Percentiles rank a stretch among this genome's conserved stretches.
Evolutionary conservation across 2,329 filamentous ascomycete genomes (phyloP).

Genomic region (Diaporthe amygdali): DNA sequence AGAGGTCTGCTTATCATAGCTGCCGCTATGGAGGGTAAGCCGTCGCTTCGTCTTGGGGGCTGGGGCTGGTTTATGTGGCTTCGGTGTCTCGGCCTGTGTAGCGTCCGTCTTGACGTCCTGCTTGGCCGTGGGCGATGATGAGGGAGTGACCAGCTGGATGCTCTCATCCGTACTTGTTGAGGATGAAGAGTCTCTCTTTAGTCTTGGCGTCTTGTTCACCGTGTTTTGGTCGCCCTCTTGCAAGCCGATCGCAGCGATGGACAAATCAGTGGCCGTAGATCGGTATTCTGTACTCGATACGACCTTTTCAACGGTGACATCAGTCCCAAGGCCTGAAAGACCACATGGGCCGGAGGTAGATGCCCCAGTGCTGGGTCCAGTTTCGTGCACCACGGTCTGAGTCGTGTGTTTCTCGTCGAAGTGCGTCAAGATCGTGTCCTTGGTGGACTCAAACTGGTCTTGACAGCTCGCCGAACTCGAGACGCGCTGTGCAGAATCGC

Average conservation of each 20-base stretch:
- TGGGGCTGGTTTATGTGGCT: neutral
- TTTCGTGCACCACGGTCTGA: neutral
- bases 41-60: slow-evolving; percentile 22
- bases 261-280: neutral
- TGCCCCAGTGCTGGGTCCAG: neutral
- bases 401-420: neutral
- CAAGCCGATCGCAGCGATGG: neutral
- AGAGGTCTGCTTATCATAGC: slow-evolving; percentile 9
- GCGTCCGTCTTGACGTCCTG: neutral
- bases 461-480: neutral
- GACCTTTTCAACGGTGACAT: neutral
- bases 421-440: neutral
- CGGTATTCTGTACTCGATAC: neutral
- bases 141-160: neutral
- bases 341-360: no score
- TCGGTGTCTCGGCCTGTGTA: neutral
- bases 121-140: neutral
- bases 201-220: neutral
- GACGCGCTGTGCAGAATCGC: neutral
- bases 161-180: neutral
- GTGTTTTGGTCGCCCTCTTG: neutral
- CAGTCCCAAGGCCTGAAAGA: neutral
- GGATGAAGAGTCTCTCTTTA: neutral
- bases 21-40: slow-evolving; percentile 16
- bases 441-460: neutral